Evolutionary conservation across 441 rosid species (phyloP), one percentile per base, ranked within the genome.

Genomic region (Codiaeum variegatum): DNA sequence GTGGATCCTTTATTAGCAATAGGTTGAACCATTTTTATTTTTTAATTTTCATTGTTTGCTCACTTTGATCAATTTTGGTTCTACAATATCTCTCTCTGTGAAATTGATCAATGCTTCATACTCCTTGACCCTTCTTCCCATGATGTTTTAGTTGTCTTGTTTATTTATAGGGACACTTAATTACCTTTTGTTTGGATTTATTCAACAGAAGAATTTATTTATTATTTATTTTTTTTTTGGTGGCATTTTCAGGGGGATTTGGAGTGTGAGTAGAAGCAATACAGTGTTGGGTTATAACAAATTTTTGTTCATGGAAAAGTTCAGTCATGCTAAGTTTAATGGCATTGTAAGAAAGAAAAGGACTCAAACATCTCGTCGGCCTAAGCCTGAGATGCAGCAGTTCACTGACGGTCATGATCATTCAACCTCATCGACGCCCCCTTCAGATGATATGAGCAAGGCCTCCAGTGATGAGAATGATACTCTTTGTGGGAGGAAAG

Each of bases 401-500:
- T 64, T 56, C 15, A 36, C 71, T 59, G 89, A 85, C 62, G 67
- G 71, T 49, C 74, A 47, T 44, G 86, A 83, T 63, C 80, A 54
- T 69, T 86, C 84, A 0, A 62, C 81, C 6, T 73, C 69, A 66
- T 84, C 85, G 11, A 76, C 91, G 44, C 80, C 85, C 4, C 83
- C 83, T 56, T 83, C 88, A 4, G 88, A 82, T 76, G 82, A 74
- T 62, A 74, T 74, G 61, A 80, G 82, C 78, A 94, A 87, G 85
- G 83, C 79, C 54, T 88, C 93, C 1, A 85, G 90, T 80, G 92
- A 89, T 77, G 97, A 92, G 74, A 85, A 79, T 5, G 88, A 86
- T 77, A 70, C 78, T 61, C 87, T 79, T 79, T 81, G 85, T 67
- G 84, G 74, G 72, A 83, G 83, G 82, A 91, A 91, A 83, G 93